A percentile compares a stretch with the other conserved stretches of the same genome.
These are phyloP conservation scores for Adansonia digitata DNA, from an alignment of 345 rosid species.

Conservation along the genomic window DNA sequence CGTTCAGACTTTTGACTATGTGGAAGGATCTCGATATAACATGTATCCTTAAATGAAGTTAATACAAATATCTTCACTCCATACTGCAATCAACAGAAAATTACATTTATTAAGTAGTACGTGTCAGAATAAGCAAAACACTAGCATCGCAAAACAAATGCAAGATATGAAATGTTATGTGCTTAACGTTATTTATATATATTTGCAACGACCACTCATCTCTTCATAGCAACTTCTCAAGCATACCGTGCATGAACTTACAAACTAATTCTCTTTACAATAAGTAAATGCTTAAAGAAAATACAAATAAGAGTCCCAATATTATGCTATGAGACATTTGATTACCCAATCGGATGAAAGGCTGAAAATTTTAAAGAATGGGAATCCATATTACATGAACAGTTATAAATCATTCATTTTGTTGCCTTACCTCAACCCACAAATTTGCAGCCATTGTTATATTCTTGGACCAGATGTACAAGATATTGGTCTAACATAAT, in stretches of 20 bases:
- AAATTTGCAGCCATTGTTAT: background rate
- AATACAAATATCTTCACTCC: constrained; percentile 81
- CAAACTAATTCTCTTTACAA: background rate
- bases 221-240: background rate
- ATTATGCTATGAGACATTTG: background rate
- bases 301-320: background rate
- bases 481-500: background rate
- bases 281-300: background rate
- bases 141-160: background rate
- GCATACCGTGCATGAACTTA: background rate
- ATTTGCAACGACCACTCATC: background rate
- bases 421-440: background rate
- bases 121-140: background rate
- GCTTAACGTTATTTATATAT: background rate
- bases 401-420: background rate
- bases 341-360: background rate
- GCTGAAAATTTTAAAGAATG: background rate
- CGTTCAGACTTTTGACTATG: constrained; percentile 51
- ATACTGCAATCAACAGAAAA: constrained; percentile 45
- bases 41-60: constrained; percentile 88
- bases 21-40: constrained; percentile 85
- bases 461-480: background rate
- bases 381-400: background rate
- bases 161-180: background rate
- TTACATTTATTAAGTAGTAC: background rate